These are phyloP conservation scores for Wallacemonas collosoma DNA, from an alignment of 208 protist genomes.

Conservation along the genomic window DNA sequence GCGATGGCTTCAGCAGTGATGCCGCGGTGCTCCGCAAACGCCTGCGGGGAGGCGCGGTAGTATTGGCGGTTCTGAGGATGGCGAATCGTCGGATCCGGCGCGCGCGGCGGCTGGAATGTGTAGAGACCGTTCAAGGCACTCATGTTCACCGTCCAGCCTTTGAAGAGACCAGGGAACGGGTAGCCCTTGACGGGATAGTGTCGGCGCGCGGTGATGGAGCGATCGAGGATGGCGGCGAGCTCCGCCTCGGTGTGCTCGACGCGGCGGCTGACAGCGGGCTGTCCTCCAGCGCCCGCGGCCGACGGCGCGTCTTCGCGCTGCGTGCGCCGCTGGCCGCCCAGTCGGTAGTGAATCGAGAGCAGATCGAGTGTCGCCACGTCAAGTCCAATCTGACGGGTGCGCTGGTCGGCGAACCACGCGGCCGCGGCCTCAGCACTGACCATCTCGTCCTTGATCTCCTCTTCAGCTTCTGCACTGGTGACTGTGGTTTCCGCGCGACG, in stretches of 20 bases:
- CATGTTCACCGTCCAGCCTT: conserved; percentile 36
- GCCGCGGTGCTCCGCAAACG: conserved; percentile 56
- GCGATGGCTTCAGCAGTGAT: conserved; percentile 52
- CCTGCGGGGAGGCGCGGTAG: conserved; percentile 74
- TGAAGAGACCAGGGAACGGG: conserved; percentile 31
- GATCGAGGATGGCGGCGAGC: conserved; percentile 1
- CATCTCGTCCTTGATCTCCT: background rate
- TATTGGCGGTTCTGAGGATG: conserved; percentile 55
- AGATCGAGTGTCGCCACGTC: conserved; percentile 63
- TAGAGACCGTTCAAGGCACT: conserved; percentile 37
- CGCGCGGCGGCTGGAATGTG: conserved; percentile 25
- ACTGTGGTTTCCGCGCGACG: too few relatives aligned
- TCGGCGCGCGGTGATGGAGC: conserved; percentile 4
- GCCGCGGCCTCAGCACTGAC: conserved; percentile 27
- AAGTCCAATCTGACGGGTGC: conserved; percentile 54
- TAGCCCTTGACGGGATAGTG: conserved; percentile 25
- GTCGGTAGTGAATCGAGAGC: conserved; percentile 52
- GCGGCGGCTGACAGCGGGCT: background rate
- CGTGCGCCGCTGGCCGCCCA: conserved; percentile 17
- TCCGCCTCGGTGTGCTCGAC: conserved; percentile 14
- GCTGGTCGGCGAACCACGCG: conserved; percentile 70
- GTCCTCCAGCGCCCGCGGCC: too few relatives aligned
- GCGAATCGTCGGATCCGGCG: conserved; percentile 23
- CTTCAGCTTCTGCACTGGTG: background rate
- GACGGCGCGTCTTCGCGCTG: background rate